phyloP scores from a whole-genome alignment of 208 protist genomes.

The Crithidia sp. region DNA sequence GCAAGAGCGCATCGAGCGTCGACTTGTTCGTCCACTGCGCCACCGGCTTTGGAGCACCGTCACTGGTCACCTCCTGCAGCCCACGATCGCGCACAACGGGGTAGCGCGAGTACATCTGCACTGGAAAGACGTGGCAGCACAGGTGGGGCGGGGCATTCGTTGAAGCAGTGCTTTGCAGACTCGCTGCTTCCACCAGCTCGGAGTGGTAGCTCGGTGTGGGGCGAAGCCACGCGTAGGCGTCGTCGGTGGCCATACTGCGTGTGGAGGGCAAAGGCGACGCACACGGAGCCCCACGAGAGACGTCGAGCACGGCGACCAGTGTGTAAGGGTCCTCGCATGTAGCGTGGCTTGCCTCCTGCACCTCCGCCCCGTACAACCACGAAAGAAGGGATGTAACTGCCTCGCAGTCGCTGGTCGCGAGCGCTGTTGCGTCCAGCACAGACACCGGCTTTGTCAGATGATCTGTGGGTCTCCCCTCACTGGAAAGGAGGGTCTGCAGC shows the following conservation, averaged over 20 bases:
- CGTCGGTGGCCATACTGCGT: not conserved
- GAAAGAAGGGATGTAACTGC: conserved; percentile 1
- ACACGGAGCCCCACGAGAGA: conserved; percentile 8
- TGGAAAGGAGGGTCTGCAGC: not conserved
- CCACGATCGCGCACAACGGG: conserved; percentile 40
- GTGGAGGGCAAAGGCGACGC: not conserved
- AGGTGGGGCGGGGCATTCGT: not conserved
- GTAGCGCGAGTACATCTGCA: conserved; percentile 40
- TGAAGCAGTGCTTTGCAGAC: not conserved
- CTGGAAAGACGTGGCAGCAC: conserved; percentile 5
- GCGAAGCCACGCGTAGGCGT: conserved; percentile 39
- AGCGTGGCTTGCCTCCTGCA: not conserved
- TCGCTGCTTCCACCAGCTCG: conserved; percentile 10
- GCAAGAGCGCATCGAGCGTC: conserved; percentile 51
- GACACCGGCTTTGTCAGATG: not conserved
- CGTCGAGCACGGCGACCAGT: conserved; percentile 27
- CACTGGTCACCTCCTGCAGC: conserved; percentile 4
- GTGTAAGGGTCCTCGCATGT: conserved; percentile 15
- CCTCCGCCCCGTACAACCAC: conserved; percentile 10
- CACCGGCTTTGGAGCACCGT: not conserved
- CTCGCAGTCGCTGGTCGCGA: not conserved
- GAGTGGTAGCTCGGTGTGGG: conserved; percentile 47
- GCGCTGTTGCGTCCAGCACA: conserved; percentile 5
- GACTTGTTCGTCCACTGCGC: conserved; percentile 20
- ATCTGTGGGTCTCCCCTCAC: not conserved